These are phyloP conservation scores for Paracoccidioides lutzii DNA, from an alignment of 2,329 filamentous ascomycete genomes.

Conservation along the genomic window DNA sequence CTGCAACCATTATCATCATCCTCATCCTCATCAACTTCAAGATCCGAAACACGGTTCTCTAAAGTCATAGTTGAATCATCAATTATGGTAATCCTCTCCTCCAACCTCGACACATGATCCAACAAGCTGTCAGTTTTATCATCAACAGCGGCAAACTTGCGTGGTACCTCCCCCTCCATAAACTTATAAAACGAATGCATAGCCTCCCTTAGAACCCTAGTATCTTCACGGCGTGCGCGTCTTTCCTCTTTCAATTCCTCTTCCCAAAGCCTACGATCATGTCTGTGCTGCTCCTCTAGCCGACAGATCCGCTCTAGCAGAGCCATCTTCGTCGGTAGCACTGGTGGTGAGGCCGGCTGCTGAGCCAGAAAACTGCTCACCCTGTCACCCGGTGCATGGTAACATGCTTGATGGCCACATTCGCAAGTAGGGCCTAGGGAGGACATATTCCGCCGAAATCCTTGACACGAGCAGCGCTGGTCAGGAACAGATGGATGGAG, in stretches of 20 bases:
- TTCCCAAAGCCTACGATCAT: conserved; percentile 15
- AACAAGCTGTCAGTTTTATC: conserved; percentile 16
- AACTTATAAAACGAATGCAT: conserved; percentile 18
- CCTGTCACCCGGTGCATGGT: conserved; percentile 20
- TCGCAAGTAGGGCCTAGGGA: conserved; percentile 32
- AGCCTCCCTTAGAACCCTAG: conserved; percentile 18
- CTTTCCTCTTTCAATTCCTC: conserved; percentile 15
- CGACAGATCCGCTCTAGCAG: conserved; percentile 15
- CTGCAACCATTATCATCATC: not conserved
- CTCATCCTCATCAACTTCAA: conserved; percentile 10
- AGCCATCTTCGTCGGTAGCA: conserved; percentile 2
- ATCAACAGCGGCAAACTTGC: conserved; percentile 17
- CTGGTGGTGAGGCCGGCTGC: conserved; percentile 3
- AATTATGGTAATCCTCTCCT: conserved; percentile 15
- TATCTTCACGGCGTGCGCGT: conserved; percentile 17
- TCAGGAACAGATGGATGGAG: conserved; percentile 15
- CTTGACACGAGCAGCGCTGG: conserved; percentile 33
- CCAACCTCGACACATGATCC: conserved; percentile 17
- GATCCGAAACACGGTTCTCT: conserved; percentile 14
- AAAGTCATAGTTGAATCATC: conserved; percentile 17
- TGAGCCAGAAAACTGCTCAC: not conserved
- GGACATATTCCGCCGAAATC: conserved; percentile 24
- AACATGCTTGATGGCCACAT: conserved; percentile 37
- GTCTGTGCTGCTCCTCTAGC: conserved; percentile 16
- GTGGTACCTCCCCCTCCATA: conserved; percentile 17